Percentiles rank a stretch among this genome's conserved stretches.
Conservation (phyloP, 495 filamentous ascomycete genomes). For the Aspergillus leporis region DNA sequence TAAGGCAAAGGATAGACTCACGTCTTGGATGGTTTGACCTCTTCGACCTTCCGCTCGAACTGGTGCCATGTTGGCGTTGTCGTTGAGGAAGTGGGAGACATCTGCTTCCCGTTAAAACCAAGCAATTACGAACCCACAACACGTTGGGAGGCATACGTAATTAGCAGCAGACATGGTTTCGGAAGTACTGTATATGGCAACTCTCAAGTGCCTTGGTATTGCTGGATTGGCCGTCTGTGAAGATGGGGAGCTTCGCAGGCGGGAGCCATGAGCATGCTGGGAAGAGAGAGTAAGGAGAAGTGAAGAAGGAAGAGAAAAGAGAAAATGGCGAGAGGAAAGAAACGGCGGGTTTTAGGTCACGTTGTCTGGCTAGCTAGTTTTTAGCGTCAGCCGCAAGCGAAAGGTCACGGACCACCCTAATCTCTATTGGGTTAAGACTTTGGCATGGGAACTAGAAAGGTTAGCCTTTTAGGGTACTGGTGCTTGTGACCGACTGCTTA, state of each 20-base stretch:
- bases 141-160: slow-evolving; percentile 45
- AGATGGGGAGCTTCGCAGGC: slow-evolving; percentile 33
- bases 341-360: slow-evolving; percentile 18
- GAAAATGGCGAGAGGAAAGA: slow-evolving; percentile 10
- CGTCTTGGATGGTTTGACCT: slow-evolving; percentile 87
- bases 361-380: slow-evolving; percentile 8
- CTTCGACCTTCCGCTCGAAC: slow-evolving; percentile 81
- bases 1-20: slow-evolving; percentile 49
- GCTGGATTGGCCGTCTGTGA: slow-evolving; percentile 25
- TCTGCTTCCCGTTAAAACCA: slow-evolving; percentile 53
- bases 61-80: slow-evolving; percentile 65
- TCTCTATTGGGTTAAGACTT: slow-evolving; percentile 18
- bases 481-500: not conserved
- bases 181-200: slow-evolving; percentile 1
- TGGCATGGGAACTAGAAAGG: not conserved
- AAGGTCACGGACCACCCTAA: slow-evolving; percentile 27
- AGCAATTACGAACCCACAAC: slow-evolving; percentile 34
- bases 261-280: slow-evolving; percentile 28
- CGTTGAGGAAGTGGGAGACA: slow-evolving; percentile 64
- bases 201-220: slow-evolving; percentile 18
- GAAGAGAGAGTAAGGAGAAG: slow-evolving; percentile 22
- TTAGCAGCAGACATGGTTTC: slow-evolving; percentile 40
- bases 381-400: slow-evolving; percentile 24
- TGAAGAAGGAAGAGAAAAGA: slow-evolving; percentile 16
- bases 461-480: slow-evolving; percentile 8